These are phyloP conservation scores for Trichoderma sp. DNA, from an alignment of 2,329 filamentous ascomycete species.

Conservation along the genomic window DNA sequence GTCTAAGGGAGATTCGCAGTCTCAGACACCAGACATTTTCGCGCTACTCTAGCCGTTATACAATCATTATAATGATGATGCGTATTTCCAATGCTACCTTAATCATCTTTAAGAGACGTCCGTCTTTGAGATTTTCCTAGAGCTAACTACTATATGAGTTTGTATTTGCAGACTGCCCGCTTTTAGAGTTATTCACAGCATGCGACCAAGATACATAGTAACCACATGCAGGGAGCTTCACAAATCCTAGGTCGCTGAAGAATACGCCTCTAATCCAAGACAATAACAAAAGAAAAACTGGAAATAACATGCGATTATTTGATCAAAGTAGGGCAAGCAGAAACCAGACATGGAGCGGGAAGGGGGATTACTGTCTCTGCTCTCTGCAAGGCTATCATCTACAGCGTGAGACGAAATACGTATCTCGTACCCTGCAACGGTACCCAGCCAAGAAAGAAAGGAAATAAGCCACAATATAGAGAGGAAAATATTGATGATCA, in stretches of 20 bases:
- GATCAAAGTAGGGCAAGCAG: background rate
- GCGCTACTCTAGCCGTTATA: background rate
- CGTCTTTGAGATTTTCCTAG: background rate
- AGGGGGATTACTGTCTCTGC: conserved; percentile 5
- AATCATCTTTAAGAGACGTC: background rate
- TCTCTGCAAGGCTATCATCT: background rate
- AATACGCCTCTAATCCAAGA: background rate
- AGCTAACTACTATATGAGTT: background rate
- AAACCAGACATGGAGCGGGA: background rate
- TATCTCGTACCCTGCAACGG: background rate
- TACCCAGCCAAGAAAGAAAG: background rate
- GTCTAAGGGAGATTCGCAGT: background rate
- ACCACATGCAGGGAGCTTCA: background rate
- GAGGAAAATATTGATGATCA: background rate
- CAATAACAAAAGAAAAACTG: conserved; percentile 1
- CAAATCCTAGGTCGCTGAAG: background rate
- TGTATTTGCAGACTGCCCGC: no score
- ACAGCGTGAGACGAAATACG: background rate
- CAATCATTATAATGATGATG: background rate
- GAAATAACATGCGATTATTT: background rate
- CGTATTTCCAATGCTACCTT: background rate
- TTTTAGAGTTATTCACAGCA: background rate
- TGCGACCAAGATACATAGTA: background rate
- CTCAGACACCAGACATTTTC: background rate
- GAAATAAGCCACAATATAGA: background rate